A percentile compares a stretch with the other conserved stretches of the same genome.
Conservation (phyloP, 2,329 filamentous ascomycete species). For the Bipolaris gigantea region DNA sequence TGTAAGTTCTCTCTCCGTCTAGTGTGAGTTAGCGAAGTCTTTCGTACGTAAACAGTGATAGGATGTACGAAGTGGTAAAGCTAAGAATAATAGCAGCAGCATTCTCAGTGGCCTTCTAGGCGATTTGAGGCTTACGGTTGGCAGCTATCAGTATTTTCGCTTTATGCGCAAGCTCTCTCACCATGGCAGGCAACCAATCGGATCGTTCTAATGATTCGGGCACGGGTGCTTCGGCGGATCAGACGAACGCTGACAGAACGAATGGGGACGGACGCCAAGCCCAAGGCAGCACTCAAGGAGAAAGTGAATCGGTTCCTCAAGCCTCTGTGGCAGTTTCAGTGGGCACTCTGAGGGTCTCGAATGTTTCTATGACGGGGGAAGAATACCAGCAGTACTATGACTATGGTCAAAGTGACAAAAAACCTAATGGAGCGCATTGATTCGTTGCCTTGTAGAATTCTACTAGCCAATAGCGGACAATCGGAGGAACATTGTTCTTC, state of each 20-base stretch:
- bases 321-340: neutral
- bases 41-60: no score
- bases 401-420: neutral
- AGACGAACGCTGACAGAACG: neutral
- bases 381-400: neutral
- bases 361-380: neutral
- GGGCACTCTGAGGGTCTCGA: neutral
- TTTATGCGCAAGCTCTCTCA: no score
- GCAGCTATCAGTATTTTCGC: no score
- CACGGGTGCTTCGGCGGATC: neutral
- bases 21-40: no score
- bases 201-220: no score
- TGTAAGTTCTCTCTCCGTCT: no score
- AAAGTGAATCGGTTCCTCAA: neutral
- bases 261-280: neutral
- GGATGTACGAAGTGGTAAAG: no score
- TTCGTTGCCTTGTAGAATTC: neutral
- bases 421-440: neutral
- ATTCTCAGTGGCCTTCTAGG: no score
- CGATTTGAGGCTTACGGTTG: no score
- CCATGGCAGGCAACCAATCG: no score
- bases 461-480: slow-evolving; percentile 1
- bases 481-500: slow-evolving; percentile 1
- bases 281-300: neutral
- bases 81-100: no score